These are phyloP conservation scores for Solanum rostratum DNA, from an alignment of 257 asterid genomes.

Conservation along the genomic window DNA sequence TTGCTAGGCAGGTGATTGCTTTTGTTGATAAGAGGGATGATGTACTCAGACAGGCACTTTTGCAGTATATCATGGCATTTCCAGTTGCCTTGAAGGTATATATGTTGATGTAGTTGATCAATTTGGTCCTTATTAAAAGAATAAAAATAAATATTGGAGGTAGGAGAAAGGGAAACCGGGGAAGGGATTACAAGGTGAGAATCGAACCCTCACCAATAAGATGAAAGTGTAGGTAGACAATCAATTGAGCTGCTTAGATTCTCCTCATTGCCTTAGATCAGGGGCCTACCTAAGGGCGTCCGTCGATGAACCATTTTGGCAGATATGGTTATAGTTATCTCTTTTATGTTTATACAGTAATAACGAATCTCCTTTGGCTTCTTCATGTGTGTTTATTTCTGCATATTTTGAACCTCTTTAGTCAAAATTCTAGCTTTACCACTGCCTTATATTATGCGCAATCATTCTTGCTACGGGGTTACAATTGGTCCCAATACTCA, in stretches of 20 bases:
- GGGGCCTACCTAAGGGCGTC: not conserved
- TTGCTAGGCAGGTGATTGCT: slow-evolving; percentile 70
- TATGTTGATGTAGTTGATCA: not conserved
- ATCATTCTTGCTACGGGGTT: not conserved
- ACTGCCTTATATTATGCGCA: not conserved
- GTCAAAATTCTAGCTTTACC: not conserved
- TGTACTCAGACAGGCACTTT: slow-evolving; percentile 45
- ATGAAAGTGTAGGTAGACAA: too few relatives aligned
- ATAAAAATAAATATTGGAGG: too few relatives aligned
- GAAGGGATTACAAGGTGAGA: too few relatives aligned
- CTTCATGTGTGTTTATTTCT: not conserved
- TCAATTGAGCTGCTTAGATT: too few relatives aligned
- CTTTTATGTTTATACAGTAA: not conserved
- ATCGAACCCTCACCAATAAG: too few relatives aligned
- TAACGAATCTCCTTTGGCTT: not conserved
- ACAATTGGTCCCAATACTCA: not conserved
- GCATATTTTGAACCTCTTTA: not conserved
- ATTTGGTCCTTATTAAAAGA: not conserved
- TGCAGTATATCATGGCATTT: slow-evolving; percentile 78
- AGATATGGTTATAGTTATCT: not conserved
- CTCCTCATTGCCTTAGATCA: too few relatives aligned
- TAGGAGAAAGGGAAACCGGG: too few relatives aligned
- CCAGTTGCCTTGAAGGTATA: slow-evolving; percentile 89
- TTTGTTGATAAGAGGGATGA: slow-evolving; percentile 42
- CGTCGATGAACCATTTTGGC: not conserved